Percentiles rank a stretch among this genome's conserved stretches.
phyloP scores from a whole-genome alignment of 768 basidiomycete genomes.

The Aureoboletus auriporus region DNA sequence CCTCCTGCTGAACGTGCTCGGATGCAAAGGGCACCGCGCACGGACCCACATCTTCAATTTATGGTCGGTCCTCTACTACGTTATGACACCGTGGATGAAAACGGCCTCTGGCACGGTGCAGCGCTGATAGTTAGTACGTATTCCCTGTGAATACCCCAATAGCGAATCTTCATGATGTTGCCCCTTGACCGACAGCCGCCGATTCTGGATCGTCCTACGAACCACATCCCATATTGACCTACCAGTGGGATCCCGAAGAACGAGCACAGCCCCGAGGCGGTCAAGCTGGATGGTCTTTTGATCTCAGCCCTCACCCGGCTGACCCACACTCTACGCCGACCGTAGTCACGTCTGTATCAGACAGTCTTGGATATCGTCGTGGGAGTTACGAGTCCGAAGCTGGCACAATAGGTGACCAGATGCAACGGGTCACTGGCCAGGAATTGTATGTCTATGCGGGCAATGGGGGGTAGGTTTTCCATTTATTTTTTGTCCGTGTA shows the following conservation, averaged over 20 bases:
- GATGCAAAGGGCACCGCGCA: conserved; percentile 52
- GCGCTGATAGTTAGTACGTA: conserved; percentile 83
- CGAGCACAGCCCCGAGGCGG: conserved; percentile 12
- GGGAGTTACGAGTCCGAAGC: conserved; percentile 18
- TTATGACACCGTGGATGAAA: conserved; percentile 82
- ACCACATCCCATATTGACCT: conserved; percentile 63
- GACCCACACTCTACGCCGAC: conserved; percentile 57
- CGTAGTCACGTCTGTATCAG: conserved; percentile 8
- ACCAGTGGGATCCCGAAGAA: conserved; percentile 68
- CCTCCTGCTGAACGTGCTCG: conserved; percentile 65
- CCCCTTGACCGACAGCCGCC: conserved; percentile 43
- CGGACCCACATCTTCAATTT: conserved; percentile 81
- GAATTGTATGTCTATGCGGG: conserved; percentile 71
- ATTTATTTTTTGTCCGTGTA: neutral
- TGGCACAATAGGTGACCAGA: conserved; percentile 28
- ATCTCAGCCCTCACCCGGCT: conserved; percentile 69
- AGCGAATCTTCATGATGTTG: neutral
- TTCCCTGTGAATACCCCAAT: conserved; percentile 18
- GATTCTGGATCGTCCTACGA: conserved; percentile 78
- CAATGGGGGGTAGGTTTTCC: conserved; percentile 44
- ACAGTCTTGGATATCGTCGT: neutral
- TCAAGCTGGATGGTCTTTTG: conserved; percentile 37
- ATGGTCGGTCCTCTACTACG: conserved; percentile 91
- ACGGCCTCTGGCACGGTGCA: conserved; percentile 82
- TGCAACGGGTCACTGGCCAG: conserved; percentile 49